Evolutionary conservation across 2,329 filamentous ascomycete species (phyloP), one percentile per base, ranked within the genome.

Genomic region (Arthrinium phaeospermum): DNA sequence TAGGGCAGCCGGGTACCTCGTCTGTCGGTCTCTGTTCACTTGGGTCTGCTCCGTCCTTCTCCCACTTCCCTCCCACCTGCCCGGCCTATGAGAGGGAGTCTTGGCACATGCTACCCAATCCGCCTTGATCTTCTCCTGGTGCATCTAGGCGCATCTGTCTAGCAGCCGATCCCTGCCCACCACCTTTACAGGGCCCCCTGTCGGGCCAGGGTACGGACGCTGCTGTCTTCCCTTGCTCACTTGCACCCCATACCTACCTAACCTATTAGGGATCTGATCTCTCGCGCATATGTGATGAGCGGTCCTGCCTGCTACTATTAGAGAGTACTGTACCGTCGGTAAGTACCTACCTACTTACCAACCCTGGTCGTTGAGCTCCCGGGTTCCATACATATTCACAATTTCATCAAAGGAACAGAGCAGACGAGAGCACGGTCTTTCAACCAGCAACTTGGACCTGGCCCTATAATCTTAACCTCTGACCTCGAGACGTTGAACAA

Each of bases 401-500:
- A 57, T 45, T n/a, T 70, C 27, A 68, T 68, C 46, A 70, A 70
- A 70, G 68, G 68, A 51, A 22, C 30, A 41, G 68, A 46, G n/a
- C 57, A 64, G 57, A 64, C 34, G 34, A 64, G 57, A 70, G 68
- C 68, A 70, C 68, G 47, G 47, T 70, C 68, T 53, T 41, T 41
- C 22, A 3, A 44, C 37, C 68, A 70, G 47, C 68, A 22, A 45
- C 68, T 70, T 37, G n/a, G 34, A 64, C 34, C 57, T 64, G 57
- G 68, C 68, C 68, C 68, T 57, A 57, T 51, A 70, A 70, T 57
- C 37, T 70, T 70, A 70, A 8, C 22, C 24, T 53, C 46, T 70
- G 30, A 44, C 68, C 68, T 70, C 68, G 68, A 70, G 49, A 70
- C 68, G 47, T 57, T 53, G 47, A 70, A 41, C 68, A 57, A 51